These are phyloP conservation scores for Blumeria hordei DNA, from an alignment of 2,329 filamentous ascomycete genomes.

Conservation along the genomic window DNA sequence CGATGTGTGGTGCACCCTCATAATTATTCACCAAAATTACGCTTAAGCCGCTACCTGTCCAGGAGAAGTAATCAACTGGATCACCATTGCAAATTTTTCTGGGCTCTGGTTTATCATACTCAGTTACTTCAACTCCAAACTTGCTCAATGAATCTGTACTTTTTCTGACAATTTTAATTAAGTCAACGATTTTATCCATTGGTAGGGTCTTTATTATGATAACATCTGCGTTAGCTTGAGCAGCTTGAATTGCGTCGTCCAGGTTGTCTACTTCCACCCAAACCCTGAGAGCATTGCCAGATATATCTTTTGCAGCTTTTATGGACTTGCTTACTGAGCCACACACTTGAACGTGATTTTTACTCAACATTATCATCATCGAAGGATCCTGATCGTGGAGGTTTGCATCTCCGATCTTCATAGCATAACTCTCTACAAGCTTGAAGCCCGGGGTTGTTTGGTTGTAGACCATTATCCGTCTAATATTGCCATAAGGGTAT, in stretches of 20 bases:
- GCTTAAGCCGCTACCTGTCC: slow-evolving; percentile 6
- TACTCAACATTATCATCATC: slow-evolving; percentile 96
- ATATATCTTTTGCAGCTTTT: slow-evolving; percentile 55
- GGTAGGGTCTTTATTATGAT: slow-evolving; percentile 96
- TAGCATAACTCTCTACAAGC: slow-evolving; percentile 92
- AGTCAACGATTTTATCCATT: slow-evolving; percentile 48
- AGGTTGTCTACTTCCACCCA: slow-evolving; percentile 88
- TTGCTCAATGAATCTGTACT: slow-evolving; percentile 43
- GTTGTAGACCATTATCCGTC: slow-evolving; percentile 67
- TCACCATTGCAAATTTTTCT: slow-evolving; percentile 52
- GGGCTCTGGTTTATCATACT: slow-evolving; percentile 57
- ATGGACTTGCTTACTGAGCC: slow-evolving; percentile 74
- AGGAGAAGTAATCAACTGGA: slow-evolving; percentile 12
- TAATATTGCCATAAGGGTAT: slow-evolving; percentile 44
- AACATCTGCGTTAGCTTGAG: slow-evolving; percentile 74
- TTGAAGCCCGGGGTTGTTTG: slow-evolving; percentile 91
- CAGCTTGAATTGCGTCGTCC: slow-evolving; percentile 73
- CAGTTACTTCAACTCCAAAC: slow-evolving; percentile 85
- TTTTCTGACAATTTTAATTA: slow-evolving; percentile 52
- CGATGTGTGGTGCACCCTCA: slow-evolving; percentile 78
- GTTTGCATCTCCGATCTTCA: slow-evolving; percentile 83
- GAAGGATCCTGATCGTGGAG: slow-evolving; percentile 76
- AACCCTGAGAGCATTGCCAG: slow-evolving; percentile 77
- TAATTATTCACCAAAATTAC: slow-evolving; percentile 43
- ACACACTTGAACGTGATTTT: slow-evolving; percentile 90